These are phyloP conservation scores for Mucuna pruriens DNA, from an alignment of 306 rosid species.

Conservation along the genomic window DNA sequence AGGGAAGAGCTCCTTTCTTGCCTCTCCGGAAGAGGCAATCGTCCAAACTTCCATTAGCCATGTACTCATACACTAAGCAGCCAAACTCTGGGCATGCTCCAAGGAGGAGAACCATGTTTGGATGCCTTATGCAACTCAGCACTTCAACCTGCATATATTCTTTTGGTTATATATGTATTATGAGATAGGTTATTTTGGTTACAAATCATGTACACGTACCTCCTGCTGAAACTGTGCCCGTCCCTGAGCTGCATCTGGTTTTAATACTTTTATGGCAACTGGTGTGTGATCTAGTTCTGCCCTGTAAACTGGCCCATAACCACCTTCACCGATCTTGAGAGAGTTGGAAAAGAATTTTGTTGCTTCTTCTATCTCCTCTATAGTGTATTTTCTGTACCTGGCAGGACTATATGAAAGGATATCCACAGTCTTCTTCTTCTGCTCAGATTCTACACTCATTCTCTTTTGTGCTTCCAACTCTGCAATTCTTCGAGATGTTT, in stretches of 20 bases:
- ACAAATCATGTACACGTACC: constrained; percentile 36
- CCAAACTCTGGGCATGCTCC: constrained; percentile 91
- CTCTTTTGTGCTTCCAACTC: constrained; percentile 71
- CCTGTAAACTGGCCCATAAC: constrained; percentile 81
- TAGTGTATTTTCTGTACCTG: constrained; percentile 69
- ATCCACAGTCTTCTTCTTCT: constrained; percentile 29
- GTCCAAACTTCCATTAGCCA: constrained; percentile 91
- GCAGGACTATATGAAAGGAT: constrained; percentile 22
- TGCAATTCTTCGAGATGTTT: constrained; percentile 61
- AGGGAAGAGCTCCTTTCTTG: constrained; percentile 59
- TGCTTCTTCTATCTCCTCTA: constrained; percentile 78
- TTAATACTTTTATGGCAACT: constrained; percentile 79
- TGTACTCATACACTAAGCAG: constrained; percentile 84
- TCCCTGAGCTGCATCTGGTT: constrained; percentile 86
- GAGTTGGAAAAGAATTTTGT: constrained; percentile 51
- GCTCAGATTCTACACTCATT: constrained; percentile 52
- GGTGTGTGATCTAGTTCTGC: constrained; percentile 78
- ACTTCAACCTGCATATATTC: constrained; percentile 81
- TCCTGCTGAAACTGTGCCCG: constrained; percentile 81
- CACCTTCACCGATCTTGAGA: constrained; percentile 86
- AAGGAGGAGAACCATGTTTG: constrained; percentile 92
- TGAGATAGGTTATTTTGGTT: too few species aligned
- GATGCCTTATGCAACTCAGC: constrained; percentile 81
- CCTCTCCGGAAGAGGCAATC: constrained; percentile 73
- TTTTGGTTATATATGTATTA: too few species aligned